A percentile compares a stretch with the other conserved stretches of the same genome.
Evolutionary conservation across 768 basidiomycete genomes (phyloP).

Genomic region (Russula sp.): DNA sequence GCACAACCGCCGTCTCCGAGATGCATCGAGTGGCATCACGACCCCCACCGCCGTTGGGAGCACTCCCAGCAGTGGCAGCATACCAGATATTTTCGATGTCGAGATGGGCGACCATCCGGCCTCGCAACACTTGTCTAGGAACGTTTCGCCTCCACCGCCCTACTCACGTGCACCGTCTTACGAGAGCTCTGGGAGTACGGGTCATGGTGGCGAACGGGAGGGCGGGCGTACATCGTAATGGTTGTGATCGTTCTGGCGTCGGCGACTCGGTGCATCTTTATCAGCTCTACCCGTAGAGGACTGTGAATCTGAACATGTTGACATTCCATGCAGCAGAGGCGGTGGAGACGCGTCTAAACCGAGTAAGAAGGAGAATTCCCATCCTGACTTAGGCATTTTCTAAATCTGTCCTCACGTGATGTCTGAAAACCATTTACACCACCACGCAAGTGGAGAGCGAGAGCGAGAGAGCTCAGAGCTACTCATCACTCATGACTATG

Average conservation of each 20-base stretch:
- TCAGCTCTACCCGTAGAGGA: background rate
- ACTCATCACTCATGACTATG: background rate
- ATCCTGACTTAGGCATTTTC: no score
- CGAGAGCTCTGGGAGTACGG: background rate
- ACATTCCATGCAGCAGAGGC: background rate
- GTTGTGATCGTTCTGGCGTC: background rate
- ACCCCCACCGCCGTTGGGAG: background rate
- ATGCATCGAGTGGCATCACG: background rate
- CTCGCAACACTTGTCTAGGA: background rate
- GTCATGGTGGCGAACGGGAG: background rate
- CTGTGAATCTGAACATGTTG: background rate
- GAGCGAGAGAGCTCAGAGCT: no score
- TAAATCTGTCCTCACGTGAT: background rate
- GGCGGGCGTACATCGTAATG: background rate
- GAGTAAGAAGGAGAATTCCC: no score
- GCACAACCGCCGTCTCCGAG: background rate
- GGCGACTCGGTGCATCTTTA: background rate
- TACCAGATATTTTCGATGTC: background rate
- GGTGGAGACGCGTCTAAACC: no score
- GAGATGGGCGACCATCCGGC: background rate
- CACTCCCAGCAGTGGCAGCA: background rate
- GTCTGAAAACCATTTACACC: no score
- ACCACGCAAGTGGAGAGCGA: no score
- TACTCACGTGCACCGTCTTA: conserved; percentile 16
- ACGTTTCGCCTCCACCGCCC: conserved; percentile 11